These are phyloP conservation scores for Claviceps cyperi DNA, from an alignment of 2,329 filamentous ascomycete genomes.

Conservation along the genomic window DNA sequence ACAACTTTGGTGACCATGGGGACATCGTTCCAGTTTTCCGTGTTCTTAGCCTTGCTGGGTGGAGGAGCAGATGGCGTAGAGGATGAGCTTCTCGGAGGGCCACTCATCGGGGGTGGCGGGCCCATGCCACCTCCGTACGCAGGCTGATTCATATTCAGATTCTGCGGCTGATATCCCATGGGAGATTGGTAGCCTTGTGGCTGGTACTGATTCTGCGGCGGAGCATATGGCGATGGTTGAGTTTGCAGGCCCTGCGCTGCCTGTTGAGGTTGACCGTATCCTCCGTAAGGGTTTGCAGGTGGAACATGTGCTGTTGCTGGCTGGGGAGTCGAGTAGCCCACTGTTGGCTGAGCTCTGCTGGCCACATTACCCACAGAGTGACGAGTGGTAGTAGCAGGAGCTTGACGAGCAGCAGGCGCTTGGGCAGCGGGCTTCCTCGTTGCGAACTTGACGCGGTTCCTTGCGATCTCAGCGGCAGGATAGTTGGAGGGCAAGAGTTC, in stretches of 20 bases:
- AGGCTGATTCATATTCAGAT: slow-evolving; percentile 19
- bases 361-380: slow-evolving; percentile 9
- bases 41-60: slow-evolving; percentile 55
- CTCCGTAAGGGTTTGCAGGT: slow-evolving; percentile 17
- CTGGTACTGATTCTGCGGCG: slow-evolving; percentile 23
- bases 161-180: slow-evolving; percentile 37
- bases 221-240: slow-evolving; percentile 22
- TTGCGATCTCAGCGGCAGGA: slow-evolving; percentile 72
- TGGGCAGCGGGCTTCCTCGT: slow-evolving; percentile 37
- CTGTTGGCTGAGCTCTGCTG: slow-evolving; percentile 13
- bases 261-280: slow-evolving; percentile 9
- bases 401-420: neutral
- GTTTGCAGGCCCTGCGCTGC: slow-evolving; percentile 15
- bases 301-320: slow-evolving; percentile 13
- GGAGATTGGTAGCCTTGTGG: slow-evolving; percentile 10
- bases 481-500: slow-evolving; percentile 73
- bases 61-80: slow-evolving; percentile 51
- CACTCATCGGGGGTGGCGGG: slow-evolving; percentile 16
- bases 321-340: slow-evolving; percentile 36
- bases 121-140: slow-evolving; percentile 22
- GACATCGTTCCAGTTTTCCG: slow-evolving; percentile 86
- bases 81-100: slow-evolving; percentile 38
- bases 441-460: slow-evolving; percentile 72
- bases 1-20: slow-evolving; percentile 67
- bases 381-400: slow-evolving; percentile 4